These are phyloP conservation scores for Cercis canadensis DNA, from an alignment of 306 rosid species.

Conservation along the genomic window DNA sequence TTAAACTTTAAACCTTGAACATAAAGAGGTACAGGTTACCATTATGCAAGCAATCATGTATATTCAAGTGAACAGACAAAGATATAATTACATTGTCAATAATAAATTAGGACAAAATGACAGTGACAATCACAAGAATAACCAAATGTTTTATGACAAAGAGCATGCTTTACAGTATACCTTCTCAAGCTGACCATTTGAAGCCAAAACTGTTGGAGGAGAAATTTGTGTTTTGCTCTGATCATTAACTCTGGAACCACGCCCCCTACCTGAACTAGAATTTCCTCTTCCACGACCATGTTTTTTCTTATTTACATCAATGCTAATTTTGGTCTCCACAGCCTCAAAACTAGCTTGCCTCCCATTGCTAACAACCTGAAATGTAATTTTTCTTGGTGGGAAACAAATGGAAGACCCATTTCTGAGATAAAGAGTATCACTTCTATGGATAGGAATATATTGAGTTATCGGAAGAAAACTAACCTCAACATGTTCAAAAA, in stretches of 20 bases:
- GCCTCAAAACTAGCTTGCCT: conserved; percentile 63
- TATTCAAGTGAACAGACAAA: not conserved
- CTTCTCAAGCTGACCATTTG: conserved; percentile 80
- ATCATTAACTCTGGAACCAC: conserved; percentile 79
- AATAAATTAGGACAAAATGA: conserved; percentile 10
- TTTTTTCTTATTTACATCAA: conserved; percentile 75
- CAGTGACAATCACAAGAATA: conserved; percentile 17
- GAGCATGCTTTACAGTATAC: conserved; percentile 57
- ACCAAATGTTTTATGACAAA: conserved; percentile 30
- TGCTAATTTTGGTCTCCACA: conserved; percentile 56
- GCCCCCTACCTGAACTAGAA: conserved; percentile 80
- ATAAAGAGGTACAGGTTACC: not conserved
- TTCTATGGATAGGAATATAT: conserved; percentile 8
- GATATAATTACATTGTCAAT: not conserved
- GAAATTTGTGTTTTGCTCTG: conserved; percentile 60
- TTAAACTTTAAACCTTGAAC: too few relatives aligned
- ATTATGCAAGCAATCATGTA: conserved; percentile 28
- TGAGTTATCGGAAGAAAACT: conserved; percentile 39
- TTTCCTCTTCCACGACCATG: conserved; percentile 88
- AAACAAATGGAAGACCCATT: conserved; percentile 24
- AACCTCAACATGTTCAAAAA: conserved; percentile 77
- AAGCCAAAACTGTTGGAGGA: conserved; percentile 54
- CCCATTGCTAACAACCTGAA: conserved; percentile 74
- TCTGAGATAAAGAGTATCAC: conserved; percentile 20
- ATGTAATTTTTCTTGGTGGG: conserved; percentile 24